Conservation (phyloP, 805 yeast species). For the Candida taoyuanica region DNA sequence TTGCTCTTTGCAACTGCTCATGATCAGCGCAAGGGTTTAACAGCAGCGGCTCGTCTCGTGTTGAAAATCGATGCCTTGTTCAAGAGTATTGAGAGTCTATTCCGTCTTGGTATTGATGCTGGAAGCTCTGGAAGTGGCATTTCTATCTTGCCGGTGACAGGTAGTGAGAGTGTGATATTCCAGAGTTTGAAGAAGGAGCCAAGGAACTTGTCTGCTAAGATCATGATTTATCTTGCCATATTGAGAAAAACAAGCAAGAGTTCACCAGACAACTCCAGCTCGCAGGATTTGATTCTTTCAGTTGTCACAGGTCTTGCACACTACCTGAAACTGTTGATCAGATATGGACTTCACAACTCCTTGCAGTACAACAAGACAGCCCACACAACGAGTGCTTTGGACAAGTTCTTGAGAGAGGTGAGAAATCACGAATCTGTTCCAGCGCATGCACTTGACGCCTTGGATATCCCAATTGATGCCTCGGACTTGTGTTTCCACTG, state of each 20-base stretch:
- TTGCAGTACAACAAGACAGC: conserved; percentile 58
- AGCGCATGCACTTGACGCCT: conserved; percentile 29
- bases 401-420: conserved; percentile 54
- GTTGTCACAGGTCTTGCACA: conserved; percentile 91
- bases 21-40: conserved; percentile 61
- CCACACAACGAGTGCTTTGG: conserved; percentile 56
- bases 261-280: conserved; percentile 32
- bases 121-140: conserved; percentile 8
- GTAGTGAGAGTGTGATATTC: conserved; percentile 12
- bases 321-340: conserved; percentile 76
- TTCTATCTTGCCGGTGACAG: conserved; percentile 7
- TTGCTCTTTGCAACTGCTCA: conserved; percentile 75
- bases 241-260: conserved; percentile 55
- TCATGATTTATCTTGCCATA: conserved; percentile 84
- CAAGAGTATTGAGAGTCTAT: conserved; percentile 59
- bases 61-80: conserved; percentile 73
- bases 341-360: conserved; percentile 76
- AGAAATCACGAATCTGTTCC: conserved; percentile 41
- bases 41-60: conserved; percentile 67
- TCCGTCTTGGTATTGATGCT: conserved; percentile 24
- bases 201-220: conserved; percentile 78
- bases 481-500: conserved; percentile 77
- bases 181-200: conserved; percentile 41
- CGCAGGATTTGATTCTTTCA: conserved; percentile 62
- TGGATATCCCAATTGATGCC: conserved; percentile 51